Evolutionary conservation across 2,329 filamentous ascomycete species (phyloP).

Genomic region (Phialophora macrospora): DNA sequence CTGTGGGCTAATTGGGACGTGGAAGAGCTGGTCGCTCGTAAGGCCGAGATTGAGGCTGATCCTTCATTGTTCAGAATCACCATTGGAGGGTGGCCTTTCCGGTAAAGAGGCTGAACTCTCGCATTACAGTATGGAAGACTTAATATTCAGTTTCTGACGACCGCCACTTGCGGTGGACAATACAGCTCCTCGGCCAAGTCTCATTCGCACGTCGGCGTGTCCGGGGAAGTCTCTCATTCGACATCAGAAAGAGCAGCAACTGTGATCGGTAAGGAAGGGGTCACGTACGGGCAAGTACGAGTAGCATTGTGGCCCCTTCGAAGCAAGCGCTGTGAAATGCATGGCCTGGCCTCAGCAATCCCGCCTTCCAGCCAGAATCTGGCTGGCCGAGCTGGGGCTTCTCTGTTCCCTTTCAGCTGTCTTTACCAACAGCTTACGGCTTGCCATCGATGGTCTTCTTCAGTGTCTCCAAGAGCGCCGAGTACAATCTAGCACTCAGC

Average conservation of each 20-base stretch:
- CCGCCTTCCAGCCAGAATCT: not conserved
- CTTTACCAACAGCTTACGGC: not conserved
- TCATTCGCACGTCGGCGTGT: not conserved
- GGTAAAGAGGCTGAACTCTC: slow-evolving; percentile 1
- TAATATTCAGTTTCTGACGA: not conserved
- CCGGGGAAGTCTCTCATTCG: not conserved
- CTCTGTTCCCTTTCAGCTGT: not conserved
- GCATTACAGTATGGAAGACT: not conserved
- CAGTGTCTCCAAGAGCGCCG: not conserved
- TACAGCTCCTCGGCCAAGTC: not conserved
- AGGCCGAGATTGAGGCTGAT: slow-evolving; percentile 43
- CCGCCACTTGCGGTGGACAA: not conserved
- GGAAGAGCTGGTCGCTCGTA: slow-evolving; percentile 50
- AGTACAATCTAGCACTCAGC: not conserved
- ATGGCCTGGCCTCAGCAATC: not conserved
- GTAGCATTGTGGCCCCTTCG: not conserved
- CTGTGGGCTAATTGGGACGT: slow-evolving; percentile 51
- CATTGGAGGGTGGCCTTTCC: slow-evolving; percentile 35
- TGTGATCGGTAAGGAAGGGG: not conserved
- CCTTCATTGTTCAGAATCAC: slow-evolving; percentile 27
- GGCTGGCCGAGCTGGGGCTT: not conserved
- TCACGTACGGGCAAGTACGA: not conserved
- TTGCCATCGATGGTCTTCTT: not conserved
- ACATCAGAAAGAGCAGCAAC: not conserved
- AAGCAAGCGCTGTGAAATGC: not conserved